These are phyloP conservation scores for Hypoxylon crocopeplum DNA, from an alignment of 495 filamentous ascomycete genomes.

Conservation along the genomic window DNA sequence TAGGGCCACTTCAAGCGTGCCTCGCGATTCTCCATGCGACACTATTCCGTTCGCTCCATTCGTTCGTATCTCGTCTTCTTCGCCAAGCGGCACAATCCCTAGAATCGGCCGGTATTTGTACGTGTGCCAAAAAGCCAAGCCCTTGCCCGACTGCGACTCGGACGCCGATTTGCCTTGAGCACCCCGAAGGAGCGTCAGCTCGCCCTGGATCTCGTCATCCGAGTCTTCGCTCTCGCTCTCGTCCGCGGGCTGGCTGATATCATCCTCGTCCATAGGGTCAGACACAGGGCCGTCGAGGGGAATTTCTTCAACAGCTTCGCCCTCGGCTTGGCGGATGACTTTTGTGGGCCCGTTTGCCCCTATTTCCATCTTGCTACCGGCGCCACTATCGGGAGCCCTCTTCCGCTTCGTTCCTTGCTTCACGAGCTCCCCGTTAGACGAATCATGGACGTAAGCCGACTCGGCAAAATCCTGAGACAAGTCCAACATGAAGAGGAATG, in stretches of 20 bases:
- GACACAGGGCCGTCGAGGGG: slow-evolving; percentile 21
- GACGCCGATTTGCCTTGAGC: slow-evolving; percentile 26
- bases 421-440: slow-evolving; percentile 41
- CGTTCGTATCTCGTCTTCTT: slow-evolving; percentile 36
- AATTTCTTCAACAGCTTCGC: slow-evolving; percentile 38
- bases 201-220: slow-evolving; percentile 43
- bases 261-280: slow-evolving; percentile 46
- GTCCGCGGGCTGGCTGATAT: slow-evolving; percentile 44
- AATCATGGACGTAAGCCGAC: slow-evolving; percentile 3
- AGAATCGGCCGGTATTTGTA: slow-evolving; percentile 92
- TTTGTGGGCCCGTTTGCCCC: slow-evolving; percentile 48
- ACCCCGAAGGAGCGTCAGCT: slow-evolving; percentile 48
- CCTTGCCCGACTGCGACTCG: slow-evolving; percentile 31
- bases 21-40: slow-evolving; percentile 36
- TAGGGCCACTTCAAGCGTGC: slow-evolving; percentile 76
- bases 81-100: slow-evolving; percentile 77
- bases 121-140: slow-evolving; percentile 72
- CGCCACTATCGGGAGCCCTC: slow-evolving; percentile 60
- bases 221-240: slow-evolving; percentile 54
- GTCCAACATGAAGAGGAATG: slow-evolving; percentile 95
- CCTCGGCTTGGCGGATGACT: slow-evolving; percentile 35
- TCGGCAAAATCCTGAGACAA: slow-evolving; percentile 68
- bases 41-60: slow-evolving; percentile 19
- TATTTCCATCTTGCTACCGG: slow-evolving; percentile 65
- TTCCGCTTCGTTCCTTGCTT: slow-evolving; percentile 60